A percentile compares a stretch with the other conserved stretches of the same genome.
phyloP scores from a whole-genome alignment of 768 basidiomycete species.

The Ephemerocybe angulata region DNA sequence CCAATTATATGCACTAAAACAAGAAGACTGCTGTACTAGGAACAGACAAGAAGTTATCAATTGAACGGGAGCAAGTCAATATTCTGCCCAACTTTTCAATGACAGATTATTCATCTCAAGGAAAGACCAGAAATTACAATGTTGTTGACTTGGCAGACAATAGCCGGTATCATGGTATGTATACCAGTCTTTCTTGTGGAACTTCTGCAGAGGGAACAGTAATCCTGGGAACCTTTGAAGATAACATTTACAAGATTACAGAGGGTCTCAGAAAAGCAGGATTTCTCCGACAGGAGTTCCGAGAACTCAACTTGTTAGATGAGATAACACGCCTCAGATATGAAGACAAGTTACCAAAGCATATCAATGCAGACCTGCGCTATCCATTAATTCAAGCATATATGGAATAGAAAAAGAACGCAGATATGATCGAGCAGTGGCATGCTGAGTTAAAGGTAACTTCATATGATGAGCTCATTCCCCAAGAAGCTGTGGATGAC shows the following conservation, averaged over 20 bases:
- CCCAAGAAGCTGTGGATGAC: too few relatives aligned
- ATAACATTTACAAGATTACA: not conserved
- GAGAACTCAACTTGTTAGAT: not conserved
- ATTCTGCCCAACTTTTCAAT: slow-evolving; percentile 5
- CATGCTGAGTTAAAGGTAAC: too few relatives aligned
- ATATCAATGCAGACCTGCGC: too few relatives aligned
- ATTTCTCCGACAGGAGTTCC: not conserved
- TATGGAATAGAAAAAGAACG: too few relatives aligned
- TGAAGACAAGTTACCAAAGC: too few relatives aligned
- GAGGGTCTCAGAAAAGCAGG: not conserved
- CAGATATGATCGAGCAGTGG: too few relatives aligned
- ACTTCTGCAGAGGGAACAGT: not conserved
- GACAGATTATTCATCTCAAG: slow-evolving; percentile 6
- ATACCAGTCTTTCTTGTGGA: not conserved
- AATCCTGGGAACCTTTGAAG: not conserved
- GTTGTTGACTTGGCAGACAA: not conserved
- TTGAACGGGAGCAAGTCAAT: not conserved
- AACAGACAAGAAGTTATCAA: not conserved
- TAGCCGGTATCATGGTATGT: not conserved
- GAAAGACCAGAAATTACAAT: slow-evolving; percentile 1
- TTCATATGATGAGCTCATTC: too few relatives aligned
- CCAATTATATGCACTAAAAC: not conserved
- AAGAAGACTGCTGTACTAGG: not conserved
- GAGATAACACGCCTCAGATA: not conserved
- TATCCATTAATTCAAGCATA: too few relatives aligned